phyloP scores from a whole-genome alignment of 1,284 basidiomycete genomes.

The Porodaedalea pini region DNA sequence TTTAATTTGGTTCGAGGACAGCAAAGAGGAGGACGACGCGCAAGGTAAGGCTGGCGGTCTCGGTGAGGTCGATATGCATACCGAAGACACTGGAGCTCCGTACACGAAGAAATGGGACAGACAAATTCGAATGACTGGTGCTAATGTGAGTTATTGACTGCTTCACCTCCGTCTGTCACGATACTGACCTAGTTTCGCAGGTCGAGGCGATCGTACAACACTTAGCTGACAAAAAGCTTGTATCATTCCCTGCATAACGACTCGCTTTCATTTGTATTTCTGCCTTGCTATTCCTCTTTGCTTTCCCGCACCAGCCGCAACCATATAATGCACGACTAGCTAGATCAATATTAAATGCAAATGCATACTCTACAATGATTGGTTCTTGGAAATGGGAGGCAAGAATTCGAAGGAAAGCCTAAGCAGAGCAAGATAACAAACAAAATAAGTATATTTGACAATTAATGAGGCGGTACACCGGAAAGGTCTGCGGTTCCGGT shows the following conservation, averaged over 20 bases:
- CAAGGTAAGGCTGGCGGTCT: slow-evolving; percentile 90
- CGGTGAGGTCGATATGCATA: slow-evolving; percentile 78
- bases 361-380: slow-evolving; percentile 19
- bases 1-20: slow-evolving; percentile 86
- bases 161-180: background rate
- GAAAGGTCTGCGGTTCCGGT: slow-evolving; percentile 17
- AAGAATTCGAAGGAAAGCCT: background rate
- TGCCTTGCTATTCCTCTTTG: background rate
- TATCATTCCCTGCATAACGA: slow-evolving; percentile 36
- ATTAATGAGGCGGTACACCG: slow-evolving; percentile 1
- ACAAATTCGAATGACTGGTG: slow-evolving; percentile 80
- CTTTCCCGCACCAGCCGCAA: background rate
- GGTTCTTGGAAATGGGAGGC: background rate
- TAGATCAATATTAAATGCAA: slow-evolving; percentile 23
- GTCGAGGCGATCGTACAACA: slow-evolving; percentile 81
- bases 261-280: background rate
- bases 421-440: background rate
- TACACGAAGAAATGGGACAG: slow-evolving; percentile 91
- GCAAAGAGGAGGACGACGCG: slow-evolving; percentile 79
- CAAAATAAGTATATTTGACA: slow-evolving; percentile 21
- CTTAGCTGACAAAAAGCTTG: slow-evolving; percentile 64
- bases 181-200: slow-evolving; percentile 35
- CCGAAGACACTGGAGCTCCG: slow-evolving; percentile 82
- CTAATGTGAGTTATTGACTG: slow-evolving; percentile 55
- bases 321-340: slow-evolving; percentile 18